Base-by-base conservation (phyloP, 352 stramenopile species). In the Halophytophthora polymorphica region DNA sequence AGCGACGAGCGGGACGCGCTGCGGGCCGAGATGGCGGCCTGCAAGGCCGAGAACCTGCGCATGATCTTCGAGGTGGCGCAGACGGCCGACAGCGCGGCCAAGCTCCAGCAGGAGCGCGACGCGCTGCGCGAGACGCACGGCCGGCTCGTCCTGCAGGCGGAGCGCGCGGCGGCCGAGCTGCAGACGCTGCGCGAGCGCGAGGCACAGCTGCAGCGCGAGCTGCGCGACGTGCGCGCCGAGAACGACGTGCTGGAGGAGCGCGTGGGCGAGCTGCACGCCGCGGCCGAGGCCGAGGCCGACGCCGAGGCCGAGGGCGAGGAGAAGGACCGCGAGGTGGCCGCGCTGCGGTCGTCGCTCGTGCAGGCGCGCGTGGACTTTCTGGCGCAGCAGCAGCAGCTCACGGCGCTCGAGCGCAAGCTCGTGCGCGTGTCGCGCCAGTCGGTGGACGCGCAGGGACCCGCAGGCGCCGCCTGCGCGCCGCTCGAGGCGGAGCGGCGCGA, bases 1-100 rank as follows among this genome's bases (percentile, higher is more conserved):
- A 8, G 8, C 25, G 25, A 40, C 62, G 39, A 36, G 31, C 45
- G 61, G 33, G 15, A 64, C 25, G 66, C 67, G 18, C 42, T 61
- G 6, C 61, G 84, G 38, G 52, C 66, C 14, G 73, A 88, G 56
- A 71, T 89, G 52, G 55, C 58, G 25, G 64, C 73, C 2, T 73
- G 83, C 40, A 86, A 88, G 59, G 68, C 71, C 13, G 81, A 92
- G 46, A 92, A 92, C 42, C 53, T 80, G 37, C 74, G 78, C 0
- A 87, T 90, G 78, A 64, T 85, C 13, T 89, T 90, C 49, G 77
- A 90, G 25, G 73, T 90, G 18, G 78, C 78, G 1, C 85, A 86
- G 58, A 81, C 78, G 8, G 67, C 78, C 0, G 81, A 92, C 46
- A 56, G 69, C 25, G 72, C 63, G 10, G 70, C 77, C 8, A 78